These are phyloP conservation scores for Schwanniomyces vanrijiae DNA, from an alignment of 805 yeast genomes.

Conservation along the genomic window DNA sequence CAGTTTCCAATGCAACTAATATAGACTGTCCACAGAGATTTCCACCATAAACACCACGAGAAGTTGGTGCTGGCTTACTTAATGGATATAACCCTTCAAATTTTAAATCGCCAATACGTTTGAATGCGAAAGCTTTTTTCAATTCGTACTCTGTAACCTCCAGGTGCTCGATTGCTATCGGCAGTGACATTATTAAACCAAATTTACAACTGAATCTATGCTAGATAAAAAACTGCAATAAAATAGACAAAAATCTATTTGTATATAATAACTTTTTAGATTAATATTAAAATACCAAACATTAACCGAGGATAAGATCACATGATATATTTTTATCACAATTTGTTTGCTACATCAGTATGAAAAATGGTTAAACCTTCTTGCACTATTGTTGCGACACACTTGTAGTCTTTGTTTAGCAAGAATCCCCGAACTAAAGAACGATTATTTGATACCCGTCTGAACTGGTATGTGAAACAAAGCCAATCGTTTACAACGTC, in stretches of 20 bases:
- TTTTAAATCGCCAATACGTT: slow-evolving; percentile 4
- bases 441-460: slow-evolving; percentile 32
- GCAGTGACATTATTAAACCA: background rate
- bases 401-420: slow-evolving; percentile 27
- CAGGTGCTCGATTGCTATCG: background rate
- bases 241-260: background rate
- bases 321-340: background rate
- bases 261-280: background rate
- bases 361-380: slow-evolving; percentile 37
- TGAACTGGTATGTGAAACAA: slow-evolving; percentile 35
- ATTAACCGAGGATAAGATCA: slow-evolving; percentile 2
- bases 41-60: slow-evolving; percentile 44
- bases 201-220: background rate
- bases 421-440: slow-evolving; percentile 38
- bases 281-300: background rate
- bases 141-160: slow-evolving; percentile 4
- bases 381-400: slow-evolving; percentile 41
- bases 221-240: background rate
- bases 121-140: slow-evolving; percentile 11
- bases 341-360: slow-evolving; percentile 6
- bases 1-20: slow-evolving; percentile 35
- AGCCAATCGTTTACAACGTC: slow-evolving; percentile 39
- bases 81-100: slow-evolving; percentile 27
- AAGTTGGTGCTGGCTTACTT: slow-evolving; percentile 24
- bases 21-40: slow-evolving; percentile 35